Conservation (phyloP, 305 asterid genomes). For the Fraxinus nigra region DNA sequence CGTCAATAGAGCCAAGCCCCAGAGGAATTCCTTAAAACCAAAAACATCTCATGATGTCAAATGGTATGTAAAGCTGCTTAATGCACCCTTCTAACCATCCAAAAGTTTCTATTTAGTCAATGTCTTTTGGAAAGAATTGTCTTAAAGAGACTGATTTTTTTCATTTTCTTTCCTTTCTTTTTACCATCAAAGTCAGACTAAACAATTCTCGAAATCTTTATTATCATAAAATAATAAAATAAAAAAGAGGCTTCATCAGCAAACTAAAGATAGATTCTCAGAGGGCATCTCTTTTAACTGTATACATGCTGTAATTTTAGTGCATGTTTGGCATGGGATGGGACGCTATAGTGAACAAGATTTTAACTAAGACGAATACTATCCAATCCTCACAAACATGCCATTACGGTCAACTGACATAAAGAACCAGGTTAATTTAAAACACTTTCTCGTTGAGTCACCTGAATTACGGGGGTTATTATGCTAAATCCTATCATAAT, state of each 20-base stretch:
- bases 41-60: neutral
- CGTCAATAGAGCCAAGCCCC: neutral
- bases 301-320: neutral
- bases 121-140: neutral
- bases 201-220: neutral
- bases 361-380: neutral
- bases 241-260: neutral
- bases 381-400: neutral
- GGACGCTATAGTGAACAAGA: neutral
- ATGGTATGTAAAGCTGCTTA: neutral
- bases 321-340: neutral
- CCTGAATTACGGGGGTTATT: neutral
- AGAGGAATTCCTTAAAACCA: neutral
- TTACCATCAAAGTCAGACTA: neutral
- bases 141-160: neutral
- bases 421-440: neutral
- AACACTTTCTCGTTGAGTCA: neutral
- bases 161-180: neutral
- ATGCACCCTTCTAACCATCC: neutral
- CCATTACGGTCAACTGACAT: neutral
- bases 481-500: neutral
- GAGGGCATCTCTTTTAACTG: neutral
- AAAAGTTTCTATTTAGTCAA: neutral
- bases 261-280: neutral
- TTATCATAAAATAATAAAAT: neutral